These are phyloP conservation scores for Apophysomyces trapeziformis DNA, from an alignment of 371 early-diverging fungal genomes.

Conservation along the genomic window DNA sequence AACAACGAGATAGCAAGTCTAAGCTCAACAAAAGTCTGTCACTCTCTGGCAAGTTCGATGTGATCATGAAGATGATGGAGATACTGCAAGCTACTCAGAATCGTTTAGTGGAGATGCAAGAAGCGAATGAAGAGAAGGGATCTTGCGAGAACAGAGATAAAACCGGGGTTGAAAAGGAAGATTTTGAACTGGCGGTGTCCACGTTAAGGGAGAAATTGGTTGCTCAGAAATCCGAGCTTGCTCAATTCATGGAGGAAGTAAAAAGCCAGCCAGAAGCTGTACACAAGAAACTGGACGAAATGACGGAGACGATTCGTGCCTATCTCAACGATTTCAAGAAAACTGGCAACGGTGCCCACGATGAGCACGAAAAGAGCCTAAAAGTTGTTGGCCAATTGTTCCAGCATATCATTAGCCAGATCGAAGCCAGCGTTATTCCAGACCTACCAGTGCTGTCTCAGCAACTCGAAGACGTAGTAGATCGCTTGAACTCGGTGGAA, in stretches of 20 bases:
- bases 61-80: constrained; percentile 44
- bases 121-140: constrained; percentile 20
- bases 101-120: constrained; percentile 20
- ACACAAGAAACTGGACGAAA: not conserved
- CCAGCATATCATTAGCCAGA: constrained; percentile 39
- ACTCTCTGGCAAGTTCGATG: constrained; percentile 41
- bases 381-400: constrained; percentile 42
- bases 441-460: constrained; percentile 36
- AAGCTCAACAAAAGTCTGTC: constrained; percentile 19
- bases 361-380: constrained; percentile 43
- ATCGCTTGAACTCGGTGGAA: constrained; percentile 22
- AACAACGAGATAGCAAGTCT: not conserved
- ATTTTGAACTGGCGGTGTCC: constrained; percentile 3
- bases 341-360: constrained; percentile 25
- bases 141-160: constrained; percentile 7
- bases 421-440: constrained; percentile 42
- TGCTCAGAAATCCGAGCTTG: not conserved
- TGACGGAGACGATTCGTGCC: not conserved
- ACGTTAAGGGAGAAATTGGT: not conserved
- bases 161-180: constrained; percentile 17
- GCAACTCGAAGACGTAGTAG: constrained; percentile 41
- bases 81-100: constrained; percentile 40
- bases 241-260: constrained; percentile 8
- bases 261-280: not conserved
- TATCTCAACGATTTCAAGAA: constrained; percentile 25